phyloP scores from a whole-genome alignment of 805 yeast genomes.

The Myxozyma sirexii region DNA sequence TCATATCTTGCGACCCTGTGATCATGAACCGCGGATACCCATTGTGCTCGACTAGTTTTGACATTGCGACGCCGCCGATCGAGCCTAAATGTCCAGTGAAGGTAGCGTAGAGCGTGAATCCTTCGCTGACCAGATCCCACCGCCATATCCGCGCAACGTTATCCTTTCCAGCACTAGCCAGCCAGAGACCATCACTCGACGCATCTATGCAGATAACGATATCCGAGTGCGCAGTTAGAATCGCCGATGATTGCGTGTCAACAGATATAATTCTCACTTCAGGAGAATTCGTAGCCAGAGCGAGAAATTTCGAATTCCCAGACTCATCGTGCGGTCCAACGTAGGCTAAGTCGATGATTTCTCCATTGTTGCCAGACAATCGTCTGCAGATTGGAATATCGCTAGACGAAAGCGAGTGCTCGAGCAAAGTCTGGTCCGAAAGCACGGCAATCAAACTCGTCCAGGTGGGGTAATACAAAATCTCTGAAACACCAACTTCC shows the following conservation, averaged over 20 bases:
- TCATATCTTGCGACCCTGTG: conserved; percentile 84
- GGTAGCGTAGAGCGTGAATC: conserved; percentile 55
- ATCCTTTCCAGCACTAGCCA: conserved; percentile 91
- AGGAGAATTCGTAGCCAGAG: conserved; percentile 93
- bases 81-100: conserved; percentile 88
- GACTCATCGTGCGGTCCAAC: conserved; percentile 58
- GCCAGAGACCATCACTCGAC: conserved; percentile 81
- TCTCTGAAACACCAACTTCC: conserved; percentile 71
- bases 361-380: conserved; percentile 93
- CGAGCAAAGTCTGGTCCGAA: conserved; percentile 82
- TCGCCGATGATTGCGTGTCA: conserved; percentile 58
- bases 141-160: conserved; percentile 82
- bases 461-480: conserved; percentile 39
- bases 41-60: conserved; percentile 49
- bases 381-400: conserved; percentile 51
- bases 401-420: conserved; percentile 46
- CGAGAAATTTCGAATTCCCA: conserved; percentile 49
- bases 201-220: conserved; percentile 78
- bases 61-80: conserved; percentile 78
- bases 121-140: conserved; percentile 49
- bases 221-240: conserved; percentile 83
- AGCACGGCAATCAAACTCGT: conserved; percentile 54
- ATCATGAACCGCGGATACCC: conserved; percentile 65
- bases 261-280: conserved; percentile 70
- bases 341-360: conserved; percentile 83